Percentiles rank a stretch among this genome's conserved stretches.
Conservation (phyloP, 108 stramenopile genomes). For the Nannochloropsis granulata region DNA sequence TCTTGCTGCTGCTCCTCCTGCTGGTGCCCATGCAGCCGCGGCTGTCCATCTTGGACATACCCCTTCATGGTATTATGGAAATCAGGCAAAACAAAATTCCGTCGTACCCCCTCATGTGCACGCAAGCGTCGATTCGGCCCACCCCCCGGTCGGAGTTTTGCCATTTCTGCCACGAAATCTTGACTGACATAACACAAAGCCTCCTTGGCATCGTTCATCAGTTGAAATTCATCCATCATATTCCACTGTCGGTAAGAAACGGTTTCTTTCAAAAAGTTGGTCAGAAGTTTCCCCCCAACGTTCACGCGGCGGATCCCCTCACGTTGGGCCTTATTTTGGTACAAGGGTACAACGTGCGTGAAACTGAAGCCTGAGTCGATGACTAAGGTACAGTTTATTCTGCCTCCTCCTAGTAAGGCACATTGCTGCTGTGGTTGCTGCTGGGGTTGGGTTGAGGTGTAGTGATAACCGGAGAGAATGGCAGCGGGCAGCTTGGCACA, state of each 20-base stretch:
- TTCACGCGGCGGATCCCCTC: conserved; percentile 50
- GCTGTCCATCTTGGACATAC: conserved; percentile 20
- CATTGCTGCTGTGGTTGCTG: neutral
- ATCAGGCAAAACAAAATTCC: conserved; percentile 74
- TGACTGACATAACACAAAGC: conserved; percentile 47
- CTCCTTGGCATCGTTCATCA: conserved; percentile 50
- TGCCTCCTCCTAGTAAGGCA: neutral
- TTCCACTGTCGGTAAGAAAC: conserved; percentile 86
- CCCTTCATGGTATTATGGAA: conserved; percentile 57
- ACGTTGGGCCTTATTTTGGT: conserved; percentile 20
- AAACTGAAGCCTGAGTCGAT: conserved; percentile 81
- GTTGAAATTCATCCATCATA: conserved; percentile 81
- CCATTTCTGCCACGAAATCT: conserved; percentile 54
- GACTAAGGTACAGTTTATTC: conserved; percentile 40
- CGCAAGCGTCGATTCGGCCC: neutral
- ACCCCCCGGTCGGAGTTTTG: neutral
- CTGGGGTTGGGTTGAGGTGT: conserved; percentile 16
- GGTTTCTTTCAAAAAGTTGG: conserved; percentile 73
- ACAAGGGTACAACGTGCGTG: conserved; percentile 62
- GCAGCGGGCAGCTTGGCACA: conserved; percentile 28
- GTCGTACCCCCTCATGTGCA: conserved; percentile 39
- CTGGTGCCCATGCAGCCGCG: conserved; percentile 49
- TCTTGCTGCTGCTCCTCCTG: conserved; percentile 42
- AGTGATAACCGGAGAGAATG: conserved; percentile 23
- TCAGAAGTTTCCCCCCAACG: conserved; percentile 76